Evolutionary conservation across 2,329 filamentous ascomycete genomes (phyloP), one percentile per base, ranked within the genome.

Genomic region (Cladosporium velox): DNA sequence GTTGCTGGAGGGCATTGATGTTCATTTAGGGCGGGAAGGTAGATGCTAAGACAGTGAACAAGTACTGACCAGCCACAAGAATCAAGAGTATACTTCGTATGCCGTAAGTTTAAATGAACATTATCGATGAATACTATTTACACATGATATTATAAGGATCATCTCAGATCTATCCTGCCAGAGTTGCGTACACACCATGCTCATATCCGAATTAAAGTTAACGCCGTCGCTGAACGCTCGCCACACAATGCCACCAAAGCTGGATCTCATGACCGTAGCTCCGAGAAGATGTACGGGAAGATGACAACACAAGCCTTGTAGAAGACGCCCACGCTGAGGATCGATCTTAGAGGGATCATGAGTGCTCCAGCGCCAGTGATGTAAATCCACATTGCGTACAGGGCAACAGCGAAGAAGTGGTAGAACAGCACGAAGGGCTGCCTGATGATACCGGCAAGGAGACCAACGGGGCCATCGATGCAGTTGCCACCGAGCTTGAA

Each of bases 321-420:
- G 21, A 87, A 73, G 70, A 86, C 77, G 77, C 72, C 57, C 82
- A 81, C 1, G 83, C 77, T 78, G n/a, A 70, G 68, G 3, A 79
- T 52, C 4, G 58, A 30, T 47, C 77, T 74, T 44, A 81, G 73
- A 4, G 82, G 82, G 49, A 77, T 69, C 34, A 74, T 69, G 65
- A 79, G 72, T 1, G 77, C 64, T 72, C 68, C 84, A 77, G 74
- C 84, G 75, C 75, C 84, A 1, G 71, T 82, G 69, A 88, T 79
- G 52, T 81, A 75, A n/a, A 89, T 79, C 90, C 91, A 96, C 70
- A 98, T 92, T 30, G 90, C 88, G 70, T 96, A 86, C 71, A 98
- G 88, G 2, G 95, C 95, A 35, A 99, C 95, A 32, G 89, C 87
- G 81, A 97, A 99, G 82, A 99, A 99, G 79, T 99, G 95, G 77